phyloP scores from a whole-genome alignment of 225 moss, liverwort and hornwort genomes.

The Sphagnum tenellum region DNA sequence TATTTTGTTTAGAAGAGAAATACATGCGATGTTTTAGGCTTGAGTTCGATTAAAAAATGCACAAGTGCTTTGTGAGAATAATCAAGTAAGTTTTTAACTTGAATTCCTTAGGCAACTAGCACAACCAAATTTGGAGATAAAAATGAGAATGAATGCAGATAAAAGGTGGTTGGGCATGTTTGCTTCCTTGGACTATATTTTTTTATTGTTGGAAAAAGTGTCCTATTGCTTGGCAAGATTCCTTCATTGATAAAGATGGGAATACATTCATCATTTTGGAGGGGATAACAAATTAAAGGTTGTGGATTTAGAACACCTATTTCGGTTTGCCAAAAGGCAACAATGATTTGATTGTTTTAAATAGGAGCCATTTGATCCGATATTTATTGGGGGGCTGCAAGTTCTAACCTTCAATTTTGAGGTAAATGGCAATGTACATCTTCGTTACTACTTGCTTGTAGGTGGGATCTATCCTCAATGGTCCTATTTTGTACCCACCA shows the following conservation, averaged over 20 bases:
- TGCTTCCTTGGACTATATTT: slow-evolving; percentile 7
- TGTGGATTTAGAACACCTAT: slow-evolving; percentile 5
- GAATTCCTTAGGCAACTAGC: slow-evolving; percentile 1
- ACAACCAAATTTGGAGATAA: neutral
- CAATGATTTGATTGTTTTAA: slow-evolving; percentile 1
- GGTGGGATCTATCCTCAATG: too few species aligned
- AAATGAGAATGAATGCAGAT: neutral
- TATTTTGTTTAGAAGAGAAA: slow-evolving; percentile 4
- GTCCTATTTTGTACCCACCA: too few species aligned
- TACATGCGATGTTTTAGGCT: too few species aligned
- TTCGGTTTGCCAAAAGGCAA: neutral
- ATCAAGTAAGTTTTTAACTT: neutral
- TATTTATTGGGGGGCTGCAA: too few species aligned
- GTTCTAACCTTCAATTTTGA: too few species aligned
- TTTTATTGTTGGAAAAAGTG: slow-evolving; percentile 7
- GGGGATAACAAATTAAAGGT: neutral
- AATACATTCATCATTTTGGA: neutral
- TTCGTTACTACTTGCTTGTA: too few species aligned
- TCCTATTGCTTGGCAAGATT: slow-evolving; percentile 7
- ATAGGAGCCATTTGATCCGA: neutral
- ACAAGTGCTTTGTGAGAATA: neutral
- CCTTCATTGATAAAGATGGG: slow-evolving; percentile 4
- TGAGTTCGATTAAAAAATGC: too few species aligned
- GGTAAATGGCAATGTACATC: too few species aligned
- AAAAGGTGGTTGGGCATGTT: slow-evolving; percentile 6